Percentiles rank a stretch among this genome's conserved stretches.
phyloP scores from a whole-genome alignment of 73 alveolate genomes.

The Breviolum minutum region DNA sequence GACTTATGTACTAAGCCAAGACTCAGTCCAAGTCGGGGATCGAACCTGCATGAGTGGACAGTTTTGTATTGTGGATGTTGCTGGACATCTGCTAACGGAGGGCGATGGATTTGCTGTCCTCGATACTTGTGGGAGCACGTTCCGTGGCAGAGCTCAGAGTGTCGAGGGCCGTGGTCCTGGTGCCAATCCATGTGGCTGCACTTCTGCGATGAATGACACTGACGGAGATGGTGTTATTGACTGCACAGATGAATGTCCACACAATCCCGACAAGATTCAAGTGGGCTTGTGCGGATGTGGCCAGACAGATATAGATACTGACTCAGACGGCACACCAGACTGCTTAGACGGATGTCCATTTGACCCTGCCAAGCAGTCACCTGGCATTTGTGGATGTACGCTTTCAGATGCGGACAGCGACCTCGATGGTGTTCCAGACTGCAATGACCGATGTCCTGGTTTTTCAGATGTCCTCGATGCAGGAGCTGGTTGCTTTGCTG shows the following conservation, averaged over 20 bases:
- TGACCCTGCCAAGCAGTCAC: not conserved
- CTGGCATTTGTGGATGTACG: slow-evolving; percentile 45
- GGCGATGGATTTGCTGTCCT: slow-evolving; percentile 55
- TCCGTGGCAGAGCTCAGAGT: not conserved
- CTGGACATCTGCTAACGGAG: slow-evolving; percentile 19
- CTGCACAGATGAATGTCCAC: slow-evolving; percentile 27
- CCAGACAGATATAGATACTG: not conserved
- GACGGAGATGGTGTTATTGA: slow-evolving; percentile 40
- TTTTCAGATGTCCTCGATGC: not conserved
- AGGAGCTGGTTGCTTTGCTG: slow-evolving; percentile 5
- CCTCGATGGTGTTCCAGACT: slow-evolving; percentile 33
- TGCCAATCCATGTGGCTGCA: not conserved
- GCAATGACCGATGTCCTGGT: slow-evolving; percentile 19
- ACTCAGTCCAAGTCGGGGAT: not conserved
- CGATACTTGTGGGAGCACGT: not conserved
- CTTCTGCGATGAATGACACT: slow-evolving; percentile 36
- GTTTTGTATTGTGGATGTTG: not conserved
- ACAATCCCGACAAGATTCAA: not conserved
- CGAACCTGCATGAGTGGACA: slow-evolving; percentile 1
- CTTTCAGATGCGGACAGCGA: not conserved
- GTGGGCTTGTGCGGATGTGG: slow-evolving; percentile 33
- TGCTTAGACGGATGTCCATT: slow-evolving; percentile 23
- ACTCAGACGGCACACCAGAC: slow-evolving; percentile 10
- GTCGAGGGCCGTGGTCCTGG: slow-evolving; percentile 12
- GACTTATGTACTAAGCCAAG: not conserved